Base-by-base conservation (phyloP, 805 yeast genomes). In the Lachancea quebecensis region DNA sequence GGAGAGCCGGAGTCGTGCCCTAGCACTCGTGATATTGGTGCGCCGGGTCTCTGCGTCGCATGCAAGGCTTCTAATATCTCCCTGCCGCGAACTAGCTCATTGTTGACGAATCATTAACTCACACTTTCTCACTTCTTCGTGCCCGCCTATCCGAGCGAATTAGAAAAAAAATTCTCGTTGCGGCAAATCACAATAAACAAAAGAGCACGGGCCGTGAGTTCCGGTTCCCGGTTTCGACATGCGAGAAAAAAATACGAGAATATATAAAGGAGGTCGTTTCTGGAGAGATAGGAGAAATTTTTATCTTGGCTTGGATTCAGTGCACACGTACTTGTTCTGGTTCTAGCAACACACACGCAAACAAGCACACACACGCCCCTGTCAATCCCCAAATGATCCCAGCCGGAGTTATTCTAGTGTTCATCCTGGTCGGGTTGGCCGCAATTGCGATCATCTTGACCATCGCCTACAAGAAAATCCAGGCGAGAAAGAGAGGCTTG, bases 331-430 rank as follows among this genome's bases (percentile, higher is more conserved):
- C 21, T 40, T 34, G 18, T 29, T 12, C 33, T 40, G 38, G 38
- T 21, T 33, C 37, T 40, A 39, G 29, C 44, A 35, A 39, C 46
- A 38, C 46, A 43, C 46, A 43, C 39, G 38, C 42, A 36, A 42
- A 17, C 34, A 42, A 39, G 33, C 43, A 30, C 34, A 25, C 38
- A 32, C 34, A 32, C 34, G 25, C 34, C 41, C 29, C 33, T 38
- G 38, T 38, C 46, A 41, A 39, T 32, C 16, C 33, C 27, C 46
- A 41, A 46, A 80, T 79, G 83, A 72, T 81, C 62, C 85, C 87
- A 67, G 73, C 81, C 53, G 87, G 87, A 70, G 86, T 81, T 71
- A 81, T 81, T 66, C 72, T 81, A 65, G 87, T 81, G 55, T 79
- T 81, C 69, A 69, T 65, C 48, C 54, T 65, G 47, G 62, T 62